A percentile compares a stretch with the other conserved stretches of the same genome.
Conservation (phyloP, 148 eudicot genomes). For the Bassia scoparia region DNA sequence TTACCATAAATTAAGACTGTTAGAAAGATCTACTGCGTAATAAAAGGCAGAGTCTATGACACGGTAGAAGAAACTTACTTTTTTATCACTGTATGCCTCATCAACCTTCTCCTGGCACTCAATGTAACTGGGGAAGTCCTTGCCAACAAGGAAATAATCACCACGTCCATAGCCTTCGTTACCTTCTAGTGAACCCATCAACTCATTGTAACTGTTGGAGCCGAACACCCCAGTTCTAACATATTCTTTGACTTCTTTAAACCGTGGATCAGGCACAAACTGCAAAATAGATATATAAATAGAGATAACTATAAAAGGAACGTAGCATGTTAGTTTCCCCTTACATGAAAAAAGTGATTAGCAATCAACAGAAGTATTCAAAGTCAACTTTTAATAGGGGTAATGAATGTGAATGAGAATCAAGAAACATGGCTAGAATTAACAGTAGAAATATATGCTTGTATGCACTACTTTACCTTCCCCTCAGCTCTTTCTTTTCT, state of each 20-base stretch:
- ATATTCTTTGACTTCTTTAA: constrained; percentile 76
- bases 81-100: constrained; percentile 77
- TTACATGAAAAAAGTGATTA: constrained; percentile 10
- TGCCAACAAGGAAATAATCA: constrained; percentile 93
- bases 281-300: constrained; percentile 22
- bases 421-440: not conserved
- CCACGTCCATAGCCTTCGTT: constrained; percentile 87
- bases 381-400: not conserved
- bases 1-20: not conserved
- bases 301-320: too few relatives aligned
- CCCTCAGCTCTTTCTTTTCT: constrained; percentile 88
- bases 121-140: constrained; percentile 91
- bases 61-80: constrained; percentile 37
- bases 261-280: constrained; percentile 83
- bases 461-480: constrained; percentile 42
- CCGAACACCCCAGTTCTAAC: constrained; percentile 83
- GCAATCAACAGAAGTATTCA: not conserved
- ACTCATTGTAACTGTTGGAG: constrained; percentile 46
- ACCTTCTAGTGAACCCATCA: constrained; percentile 86
- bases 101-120: constrained; percentile 94
- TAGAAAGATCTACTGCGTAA: not conserved
- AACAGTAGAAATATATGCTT: not conserved
- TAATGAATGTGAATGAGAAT: not conserved
- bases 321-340: too few relatives aligned
- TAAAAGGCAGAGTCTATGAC: not conserved